These are phyloP conservation scores for Chytridium lagenaria DNA, from an alignment of 371 early-diverging fungal species.

Conservation along the genomic window DNA sequence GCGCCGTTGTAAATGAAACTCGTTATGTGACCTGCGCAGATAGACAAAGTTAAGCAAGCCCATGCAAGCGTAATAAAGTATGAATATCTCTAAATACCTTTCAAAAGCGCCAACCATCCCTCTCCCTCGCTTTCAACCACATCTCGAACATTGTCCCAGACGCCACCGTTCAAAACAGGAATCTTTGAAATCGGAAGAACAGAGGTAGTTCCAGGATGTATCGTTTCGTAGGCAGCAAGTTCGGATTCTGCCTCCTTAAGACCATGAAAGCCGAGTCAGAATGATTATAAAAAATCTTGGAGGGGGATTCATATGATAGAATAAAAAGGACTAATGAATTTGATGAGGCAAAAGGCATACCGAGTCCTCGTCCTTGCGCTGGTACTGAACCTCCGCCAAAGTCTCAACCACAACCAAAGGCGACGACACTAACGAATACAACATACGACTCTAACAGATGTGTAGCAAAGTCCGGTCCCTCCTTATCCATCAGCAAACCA, in stretches of 20 bases:
- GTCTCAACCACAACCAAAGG: constrained; percentile 54
- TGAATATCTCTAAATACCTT: no score
- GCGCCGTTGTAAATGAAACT: constrained; percentile 36
- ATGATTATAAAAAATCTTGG: not conserved
- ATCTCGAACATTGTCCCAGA: constrained; percentile 41
- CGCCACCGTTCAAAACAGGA: constrained; percentile 36
- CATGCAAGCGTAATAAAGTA: no score
- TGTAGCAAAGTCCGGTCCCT: constrained; percentile 36
- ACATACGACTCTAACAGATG: constrained; percentile 42
- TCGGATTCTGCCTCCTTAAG: constrained; percentile 22
- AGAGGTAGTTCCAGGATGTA: constrained; percentile 19
- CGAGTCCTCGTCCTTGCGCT: constrained; percentile 30
- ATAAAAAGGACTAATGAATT: not conserved
- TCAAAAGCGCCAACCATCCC: constrained; percentile 43
- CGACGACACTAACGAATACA: constrained; percentile 40
- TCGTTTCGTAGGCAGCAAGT: constrained; percentile 30
- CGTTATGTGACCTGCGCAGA: constrained; percentile 48
- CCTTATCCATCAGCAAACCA: constrained; percentile 11
- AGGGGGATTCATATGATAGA: not conserved
- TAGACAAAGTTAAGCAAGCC: not conserved
- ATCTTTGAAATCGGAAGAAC: not conserved
- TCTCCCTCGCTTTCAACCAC: constrained; percentile 42
- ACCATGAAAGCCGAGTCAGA: not conserved
- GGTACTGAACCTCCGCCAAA: constrained; percentile 46
- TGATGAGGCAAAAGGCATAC: not conserved